phyloP scores from a whole-genome alignment of 805 yeast species.

The Vanderwaltozyma yarrowii region DNA sequence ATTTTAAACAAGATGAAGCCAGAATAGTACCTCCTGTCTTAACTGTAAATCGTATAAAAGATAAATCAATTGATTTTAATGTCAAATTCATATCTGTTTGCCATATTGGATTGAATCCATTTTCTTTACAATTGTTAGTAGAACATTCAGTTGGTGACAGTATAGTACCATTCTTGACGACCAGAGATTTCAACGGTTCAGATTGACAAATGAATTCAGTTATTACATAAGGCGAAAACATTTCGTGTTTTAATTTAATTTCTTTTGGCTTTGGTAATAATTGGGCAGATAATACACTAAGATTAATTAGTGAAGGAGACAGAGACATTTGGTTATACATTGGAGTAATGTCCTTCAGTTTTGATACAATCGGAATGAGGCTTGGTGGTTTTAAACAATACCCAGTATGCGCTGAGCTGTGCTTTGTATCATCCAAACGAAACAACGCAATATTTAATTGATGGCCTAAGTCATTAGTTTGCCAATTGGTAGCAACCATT shows the following conservation, averaged over 20 bases:
- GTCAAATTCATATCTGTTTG: slow-evolving; percentile 40
- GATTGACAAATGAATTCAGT: slow-evolving; percentile 17
- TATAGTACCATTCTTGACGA: slow-evolving; percentile 14
- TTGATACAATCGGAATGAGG: slow-evolving; percentile 27
- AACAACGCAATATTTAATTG: slow-evolving; percentile 82
- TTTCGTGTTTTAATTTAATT: slow-evolving; percentile 4
- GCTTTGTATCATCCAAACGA: slow-evolving; percentile 37
- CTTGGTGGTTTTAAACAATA: slow-evolving; percentile 65
- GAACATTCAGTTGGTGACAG: slow-evolving; percentile 8
- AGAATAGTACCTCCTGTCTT: slow-evolving; percentile 34
- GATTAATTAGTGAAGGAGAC: slow-evolving; percentile 13
- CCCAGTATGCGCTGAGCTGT: slow-evolving; percentile 38
- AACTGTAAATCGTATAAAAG: slow-evolving; percentile 47
- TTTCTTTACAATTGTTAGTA: slow-evolving; percentile 37
- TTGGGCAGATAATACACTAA: slow-evolving; percentile 69
- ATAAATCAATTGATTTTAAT: slow-evolving; percentile 33
- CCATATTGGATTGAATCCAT: slow-evolving; percentile 90
- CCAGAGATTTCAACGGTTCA: slow-evolving; percentile 13
- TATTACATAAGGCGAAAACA: slow-evolving; percentile 18
- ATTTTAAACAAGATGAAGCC: slow-evolving; percentile 53
- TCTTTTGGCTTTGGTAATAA: slow-evolving; percentile 55
- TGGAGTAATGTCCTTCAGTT: slow-evolving; percentile 18
- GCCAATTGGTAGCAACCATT: slow-evolving; percentile 97
- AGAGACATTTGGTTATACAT: slow-evolving; percentile 12
- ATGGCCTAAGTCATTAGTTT: slow-evolving; percentile 80